phyloP scores from a whole-genome alignment of 2,329 filamentous ascomycete genomes.

The Metarhizium guizhouense region DNA sequence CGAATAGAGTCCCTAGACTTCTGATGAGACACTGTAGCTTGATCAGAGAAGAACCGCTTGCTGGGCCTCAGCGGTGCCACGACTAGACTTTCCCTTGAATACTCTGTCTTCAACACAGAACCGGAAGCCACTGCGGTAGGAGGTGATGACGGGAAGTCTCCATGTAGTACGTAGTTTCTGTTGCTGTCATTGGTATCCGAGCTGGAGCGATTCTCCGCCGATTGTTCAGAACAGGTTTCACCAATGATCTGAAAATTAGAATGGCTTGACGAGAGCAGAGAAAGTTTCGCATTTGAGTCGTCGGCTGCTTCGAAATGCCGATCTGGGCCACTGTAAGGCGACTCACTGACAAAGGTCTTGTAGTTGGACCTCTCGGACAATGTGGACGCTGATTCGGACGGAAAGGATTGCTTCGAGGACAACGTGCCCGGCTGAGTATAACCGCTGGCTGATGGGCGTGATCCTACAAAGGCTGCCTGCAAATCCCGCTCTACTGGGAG shows the following conservation, averaged over 20 bases:
- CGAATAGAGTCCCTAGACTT: slow-evolving; percentile 45
- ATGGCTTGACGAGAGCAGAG: slow-evolving; percentile 32
- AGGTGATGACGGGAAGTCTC: slow-evolving; percentile 26
- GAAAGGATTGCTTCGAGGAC: slow-evolving; percentile 17
- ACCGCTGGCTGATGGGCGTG: background rate
- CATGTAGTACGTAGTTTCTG: slow-evolving; percentile 46
- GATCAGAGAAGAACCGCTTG: slow-evolving; percentile 38
- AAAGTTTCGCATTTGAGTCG: slow-evolving; percentile 25
- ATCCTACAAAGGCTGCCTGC: background rate
- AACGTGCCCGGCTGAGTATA: background rate
- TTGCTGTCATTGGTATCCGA: slow-evolving; percentile 30
- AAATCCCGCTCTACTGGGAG: background rate
- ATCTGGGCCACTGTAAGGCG: background rate
- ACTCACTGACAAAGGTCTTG: slow-evolving; percentile 36
- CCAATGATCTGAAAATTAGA: slow-evolving; percentile 45
- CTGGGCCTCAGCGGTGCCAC: slow-evolving; percentile 45
- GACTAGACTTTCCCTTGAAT: slow-evolving; percentile 52
- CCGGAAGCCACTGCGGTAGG: background rate
- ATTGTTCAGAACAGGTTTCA: slow-evolving; percentile 36
- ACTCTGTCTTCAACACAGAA: slow-evolving; percentile 25
- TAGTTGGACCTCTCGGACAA: slow-evolving; percentile 44
- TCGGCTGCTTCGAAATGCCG: background rate
- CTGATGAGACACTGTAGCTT: slow-evolving; percentile 38
- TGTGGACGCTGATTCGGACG: slow-evolving; percentile 30
- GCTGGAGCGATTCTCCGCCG: slow-evolving; percentile 23